These are phyloP conservation scores for Schizothecium vesticola DNA, from an alignment of 495 filamentous ascomycete genomes.

Conservation along the genomic window DNA sequence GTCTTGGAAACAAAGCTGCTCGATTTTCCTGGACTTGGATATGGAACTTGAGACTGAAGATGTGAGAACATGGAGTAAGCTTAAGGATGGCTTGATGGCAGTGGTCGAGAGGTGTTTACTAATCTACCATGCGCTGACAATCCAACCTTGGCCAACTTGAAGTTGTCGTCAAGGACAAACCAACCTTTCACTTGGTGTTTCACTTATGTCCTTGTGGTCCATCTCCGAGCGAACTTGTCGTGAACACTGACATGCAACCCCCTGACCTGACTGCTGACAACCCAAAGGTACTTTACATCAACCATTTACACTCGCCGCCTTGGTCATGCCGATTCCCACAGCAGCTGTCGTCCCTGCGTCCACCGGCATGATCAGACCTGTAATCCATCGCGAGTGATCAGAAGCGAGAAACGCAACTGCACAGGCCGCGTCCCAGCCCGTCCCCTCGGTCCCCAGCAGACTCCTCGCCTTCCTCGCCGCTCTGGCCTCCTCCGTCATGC, in stretches of 20 bases:
- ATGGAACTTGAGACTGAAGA: background rate
- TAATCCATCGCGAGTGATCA: slow-evolving; percentile 47
- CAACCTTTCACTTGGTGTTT: too few relatives aligned
- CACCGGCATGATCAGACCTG: slow-evolving; percentile 43
- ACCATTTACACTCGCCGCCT: slow-evolving; percentile 5
- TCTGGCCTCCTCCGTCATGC: slow-evolving; percentile 46
- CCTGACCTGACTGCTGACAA: too few relatives aligned
- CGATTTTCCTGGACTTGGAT: background rate
- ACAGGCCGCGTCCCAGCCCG: slow-evolving; percentile 46
- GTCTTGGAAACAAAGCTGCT: background rate
- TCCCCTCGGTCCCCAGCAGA: slow-evolving; percentile 50
- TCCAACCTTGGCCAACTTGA: too few relatives aligned
- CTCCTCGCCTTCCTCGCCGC: slow-evolving; percentile 43
- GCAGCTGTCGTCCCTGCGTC: slow-evolving; percentile 33
- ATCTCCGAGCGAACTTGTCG: too few relatives aligned
- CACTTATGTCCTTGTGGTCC: too few relatives aligned
- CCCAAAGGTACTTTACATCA: background rate
- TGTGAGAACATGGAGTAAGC: too few relatives aligned
- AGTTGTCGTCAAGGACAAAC: too few relatives aligned
- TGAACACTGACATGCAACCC: too few relatives aligned
- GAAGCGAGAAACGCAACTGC: slow-evolving; percentile 40
- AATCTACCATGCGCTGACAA: too few relatives aligned
- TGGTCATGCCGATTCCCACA: background rate
- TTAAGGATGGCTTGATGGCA: too few relatives aligned
- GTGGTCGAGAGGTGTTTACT: too few relatives aligned